Conservation (phyloP, 805 yeast species). For the Wickerhamiella kurtzmanii region DNA sequence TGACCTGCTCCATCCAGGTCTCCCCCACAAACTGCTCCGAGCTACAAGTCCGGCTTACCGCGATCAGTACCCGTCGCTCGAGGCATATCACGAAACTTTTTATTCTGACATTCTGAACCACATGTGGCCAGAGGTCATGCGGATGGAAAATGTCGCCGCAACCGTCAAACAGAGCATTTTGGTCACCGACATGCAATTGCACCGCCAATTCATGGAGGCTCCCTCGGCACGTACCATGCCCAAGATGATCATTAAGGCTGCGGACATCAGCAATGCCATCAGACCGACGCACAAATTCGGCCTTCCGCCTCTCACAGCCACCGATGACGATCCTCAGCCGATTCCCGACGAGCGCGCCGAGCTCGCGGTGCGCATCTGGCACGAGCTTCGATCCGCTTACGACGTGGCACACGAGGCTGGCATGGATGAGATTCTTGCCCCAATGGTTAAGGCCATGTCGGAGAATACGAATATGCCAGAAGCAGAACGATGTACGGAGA, state of each 20-base stretch:
- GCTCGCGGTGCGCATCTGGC: background rate
- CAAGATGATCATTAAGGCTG: background rate
- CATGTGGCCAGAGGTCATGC: slow-evolving; percentile 35
- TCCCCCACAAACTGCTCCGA: slow-evolving; percentile 63
- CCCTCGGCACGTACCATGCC: background rate
- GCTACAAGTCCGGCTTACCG: slow-evolving; percentile 52
- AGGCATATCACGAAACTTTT: slow-evolving; percentile 63
- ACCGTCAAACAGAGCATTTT: slow-evolving; percentile 30
- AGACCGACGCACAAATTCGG: background rate
- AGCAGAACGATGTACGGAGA: slow-evolving; percentile 4
- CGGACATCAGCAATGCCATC: background rate
- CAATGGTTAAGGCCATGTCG: background rate
- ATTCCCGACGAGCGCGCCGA: background rate
- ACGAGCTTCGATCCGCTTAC: background rate
- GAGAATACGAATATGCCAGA: slow-evolving; percentile 1
- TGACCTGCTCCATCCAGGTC: slow-evolving; percentile 94
- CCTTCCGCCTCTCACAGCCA: background rate
- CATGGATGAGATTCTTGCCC: background rate
- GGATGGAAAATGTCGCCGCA: slow-evolving; percentile 3
- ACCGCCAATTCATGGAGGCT: slow-evolving; percentile 46
- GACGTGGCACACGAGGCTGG: background rate
- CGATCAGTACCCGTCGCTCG: slow-evolving; percentile 50
- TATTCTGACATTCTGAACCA: slow-evolving; percentile 39
- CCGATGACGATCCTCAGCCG: background rate
- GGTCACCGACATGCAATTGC: slow-evolving; percentile 91